Percentiles rank a stretch among this genome's conserved stretches.
Conservation (phyloP, 2,329 filamentous ascomycete genomes). For the Daldinia sp. region DNA sequence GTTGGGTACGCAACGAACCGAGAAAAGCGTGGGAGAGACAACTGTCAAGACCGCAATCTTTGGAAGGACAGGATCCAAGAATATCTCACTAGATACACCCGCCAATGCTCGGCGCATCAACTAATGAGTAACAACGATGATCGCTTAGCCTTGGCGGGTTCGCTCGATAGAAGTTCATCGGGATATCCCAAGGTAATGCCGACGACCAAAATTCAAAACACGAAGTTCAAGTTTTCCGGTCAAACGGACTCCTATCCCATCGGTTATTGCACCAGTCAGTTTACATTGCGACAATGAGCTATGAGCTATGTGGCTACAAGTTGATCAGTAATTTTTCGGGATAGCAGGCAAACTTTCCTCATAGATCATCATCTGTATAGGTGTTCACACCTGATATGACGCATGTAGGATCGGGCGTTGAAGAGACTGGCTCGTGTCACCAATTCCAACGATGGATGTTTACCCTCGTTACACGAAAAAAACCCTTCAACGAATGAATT, state of each 20-base stretch:
- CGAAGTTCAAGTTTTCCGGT: slow-evolving; percentile 15
- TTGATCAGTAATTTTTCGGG: slow-evolving; percentile 6
- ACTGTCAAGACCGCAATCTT: slow-evolving; percentile 19
- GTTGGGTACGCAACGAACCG: slow-evolving; percentile 32
- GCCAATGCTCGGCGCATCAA: slow-evolving; percentile 41
- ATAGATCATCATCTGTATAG: slow-evolving; percentile 27
- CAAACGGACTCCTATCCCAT: slow-evolving; percentile 12
- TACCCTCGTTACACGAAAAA: slow-evolving; percentile 30
- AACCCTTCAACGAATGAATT: slow-evolving; percentile 17
- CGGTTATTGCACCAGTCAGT: slow-evolving; percentile 19
- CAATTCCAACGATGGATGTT: slow-evolving; percentile 37
- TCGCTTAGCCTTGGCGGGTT: slow-evolving; percentile 37
- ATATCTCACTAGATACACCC: slow-evolving; percentile 28
- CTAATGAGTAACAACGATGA: slow-evolving; percentile 30
- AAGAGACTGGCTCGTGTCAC: slow-evolving; percentile 38
- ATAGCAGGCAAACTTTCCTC: slow-evolving; percentile 20
- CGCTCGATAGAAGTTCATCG: slow-evolving; percentile 23
- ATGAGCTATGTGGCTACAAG: slow-evolving; percentile 9
- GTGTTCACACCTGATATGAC: slow-evolving; percentile 30
- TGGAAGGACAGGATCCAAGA: slow-evolving; percentile 19
- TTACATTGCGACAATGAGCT: neutral
- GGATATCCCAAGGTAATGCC: slow-evolving; percentile 24
- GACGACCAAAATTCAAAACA: slow-evolving; percentile 12
- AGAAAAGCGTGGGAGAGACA: slow-evolving; percentile 24
- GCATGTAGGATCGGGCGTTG: slow-evolving; percentile 35